phyloP scores from a whole-genome alignment of 2,329 filamentous ascomycete species.

The Monosporascus sp. region DNA sequence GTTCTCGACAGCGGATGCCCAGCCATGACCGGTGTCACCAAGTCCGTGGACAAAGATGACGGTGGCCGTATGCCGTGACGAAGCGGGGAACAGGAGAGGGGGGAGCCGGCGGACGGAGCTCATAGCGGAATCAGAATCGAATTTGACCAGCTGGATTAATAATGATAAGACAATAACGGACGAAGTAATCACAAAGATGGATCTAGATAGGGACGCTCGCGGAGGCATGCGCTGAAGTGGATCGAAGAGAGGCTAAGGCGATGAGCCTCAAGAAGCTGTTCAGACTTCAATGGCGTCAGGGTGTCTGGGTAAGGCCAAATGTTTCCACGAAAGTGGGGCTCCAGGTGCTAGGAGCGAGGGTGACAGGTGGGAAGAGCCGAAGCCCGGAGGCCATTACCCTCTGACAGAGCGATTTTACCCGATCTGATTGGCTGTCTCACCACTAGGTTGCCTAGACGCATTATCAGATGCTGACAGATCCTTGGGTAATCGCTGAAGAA shows the following conservation, averaged over 20 bases:
- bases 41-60: constrained; percentile 93
- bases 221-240: not conserved
- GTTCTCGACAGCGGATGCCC: constrained; percentile 79
- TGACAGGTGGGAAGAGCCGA: too few relatives aligned
- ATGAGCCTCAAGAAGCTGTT: too few relatives aligned
- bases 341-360: too few relatives aligned
- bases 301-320: too few relatives aligned
- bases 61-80: constrained; percentile 72
- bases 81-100: constrained; percentile 25
- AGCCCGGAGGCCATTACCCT: too few relatives aligned
- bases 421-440: too few relatives aligned
- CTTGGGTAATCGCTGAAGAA: constrained; percentile 24
- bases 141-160: not conserved
- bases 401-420: too few relatives aligned
- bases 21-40: constrained; percentile 75
- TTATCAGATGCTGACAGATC: constrained; percentile 21
- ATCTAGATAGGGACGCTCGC: not conserved
- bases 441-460: too few relatives aligned
- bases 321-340: too few relatives aligned
- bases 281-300: too few relatives aligned
- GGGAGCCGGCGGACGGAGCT: constrained; percentile 20
- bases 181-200: not conserved
- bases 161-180: not conserved
- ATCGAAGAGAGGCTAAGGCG: too few relatives aligned
- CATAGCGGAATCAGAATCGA: constrained; percentile 8